phyloP scores from a whole-genome alignment of 805 yeast genomes.

The Saturnispora diversa region DNA sequence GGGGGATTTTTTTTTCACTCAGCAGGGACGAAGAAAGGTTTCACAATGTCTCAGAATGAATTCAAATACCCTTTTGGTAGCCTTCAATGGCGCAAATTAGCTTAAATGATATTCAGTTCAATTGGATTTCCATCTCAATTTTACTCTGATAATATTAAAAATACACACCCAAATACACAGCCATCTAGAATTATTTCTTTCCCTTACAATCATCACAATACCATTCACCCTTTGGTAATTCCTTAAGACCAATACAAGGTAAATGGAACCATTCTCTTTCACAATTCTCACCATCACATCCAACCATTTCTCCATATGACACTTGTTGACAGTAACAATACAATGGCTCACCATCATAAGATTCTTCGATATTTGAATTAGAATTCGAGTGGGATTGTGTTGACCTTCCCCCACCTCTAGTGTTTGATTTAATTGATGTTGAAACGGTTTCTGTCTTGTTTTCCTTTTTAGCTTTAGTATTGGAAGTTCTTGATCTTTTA shows the following conservation, averaged over 20 bases:
- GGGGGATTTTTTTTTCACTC: too few species aligned
- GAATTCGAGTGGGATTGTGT: background rate
- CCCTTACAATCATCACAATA: slow-evolving; percentile 59
- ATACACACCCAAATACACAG: background rate
- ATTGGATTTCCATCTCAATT: too few species aligned
- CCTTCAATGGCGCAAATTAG: too few species aligned
- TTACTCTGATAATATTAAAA: too few species aligned
- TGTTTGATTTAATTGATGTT: too few species aligned
- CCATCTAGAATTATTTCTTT: slow-evolving; percentile 15
- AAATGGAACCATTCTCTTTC: slow-evolving; percentile 93
- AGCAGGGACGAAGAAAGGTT: too few species aligned
- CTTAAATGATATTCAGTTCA: too few species aligned
- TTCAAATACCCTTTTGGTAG: background rate
- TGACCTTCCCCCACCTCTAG: too few species aligned
- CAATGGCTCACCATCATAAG: slow-evolving; percentile 56
- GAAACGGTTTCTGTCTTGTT: slow-evolving; percentile 1
- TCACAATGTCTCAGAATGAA: too few species aligned
- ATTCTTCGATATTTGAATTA: slow-evolving; percentile 2
- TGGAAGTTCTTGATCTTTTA: background rate
- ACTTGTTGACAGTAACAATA: slow-evolving; percentile 96
- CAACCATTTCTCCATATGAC: slow-evolving; percentile 98
- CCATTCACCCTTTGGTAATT: slow-evolving; percentile 84
- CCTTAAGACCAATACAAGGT: slow-evolving; percentile 81
- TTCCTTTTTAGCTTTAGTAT: slow-evolving; percentile 6
- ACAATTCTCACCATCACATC: slow-evolving; percentile 93